A percentile compares a stretch with the other conserved stretches of the same genome.
These are phyloP conservation scores for Saraca asoca DNA, from an alignment of 331 rosid genomes.

Conservation along the genomic window DNA sequence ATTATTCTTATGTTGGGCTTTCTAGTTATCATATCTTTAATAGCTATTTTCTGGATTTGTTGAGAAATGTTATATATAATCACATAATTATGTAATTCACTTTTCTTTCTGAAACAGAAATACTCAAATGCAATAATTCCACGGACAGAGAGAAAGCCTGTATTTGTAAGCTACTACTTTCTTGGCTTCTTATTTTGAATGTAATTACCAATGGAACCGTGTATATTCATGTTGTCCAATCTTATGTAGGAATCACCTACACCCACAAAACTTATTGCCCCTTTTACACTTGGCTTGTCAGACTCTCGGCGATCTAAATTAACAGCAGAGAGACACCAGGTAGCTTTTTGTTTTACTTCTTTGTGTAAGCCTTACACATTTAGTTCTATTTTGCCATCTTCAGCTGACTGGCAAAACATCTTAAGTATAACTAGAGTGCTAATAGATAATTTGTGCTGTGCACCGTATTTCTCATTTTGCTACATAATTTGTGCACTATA, in stretches of 20 bases:
- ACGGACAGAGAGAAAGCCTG: conserved; percentile 57
- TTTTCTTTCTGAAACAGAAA: conserved; percentile 58
- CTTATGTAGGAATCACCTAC: conserved; percentile 88
- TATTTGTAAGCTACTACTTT: conserved; percentile 55
- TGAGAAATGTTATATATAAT: conserved; percentile 10
- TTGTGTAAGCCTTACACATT: conserved; percentile 4
- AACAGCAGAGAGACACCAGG: conserved; percentile 85
- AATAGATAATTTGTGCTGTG: too few species aligned
- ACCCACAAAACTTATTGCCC: conserved; percentile 67
- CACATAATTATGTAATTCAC: conserved; percentile 7
- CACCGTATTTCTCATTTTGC: too few species aligned
- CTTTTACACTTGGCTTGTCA: conserved; percentile 59
- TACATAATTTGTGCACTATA: conserved; percentile 1
- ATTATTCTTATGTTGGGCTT: conserved; percentile 25
- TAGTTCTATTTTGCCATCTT: background rate
- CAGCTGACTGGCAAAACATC: conserved; percentile 8
- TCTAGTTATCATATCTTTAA: conserved; percentile 26
- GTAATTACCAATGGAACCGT: conserved; percentile 6
- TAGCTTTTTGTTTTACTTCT: conserved; percentile 35
- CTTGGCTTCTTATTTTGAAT: conserved; percentile 26
- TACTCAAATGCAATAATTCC: conserved; percentile 55
- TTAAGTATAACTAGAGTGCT: background rate
- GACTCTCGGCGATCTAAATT: conserved; percentile 82
- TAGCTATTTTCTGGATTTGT: conserved; percentile 18
- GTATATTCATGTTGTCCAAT: conserved; percentile 10